These are phyloP conservation scores for Chondrostereum purpureum DNA, from an alignment of 1,284 basidiomycete species.

Conservation along the genomic window DNA sequence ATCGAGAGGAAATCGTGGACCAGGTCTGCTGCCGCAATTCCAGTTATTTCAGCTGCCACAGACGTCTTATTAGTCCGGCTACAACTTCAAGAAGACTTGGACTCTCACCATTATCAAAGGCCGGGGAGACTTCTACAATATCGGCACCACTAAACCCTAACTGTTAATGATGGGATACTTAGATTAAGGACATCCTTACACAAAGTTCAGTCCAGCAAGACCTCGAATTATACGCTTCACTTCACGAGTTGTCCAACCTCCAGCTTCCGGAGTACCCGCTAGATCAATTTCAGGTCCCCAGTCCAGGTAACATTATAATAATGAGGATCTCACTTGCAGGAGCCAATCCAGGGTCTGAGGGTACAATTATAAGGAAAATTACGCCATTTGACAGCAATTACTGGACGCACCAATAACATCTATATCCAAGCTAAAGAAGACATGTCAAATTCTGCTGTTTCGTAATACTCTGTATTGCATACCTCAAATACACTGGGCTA, in stretches of 20 bases:
- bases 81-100: not conserved
- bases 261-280: constrained; percentile 53
- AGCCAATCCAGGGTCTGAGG: constrained; percentile 18
- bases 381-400: not conserved
- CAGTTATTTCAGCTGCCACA: constrained; percentile 49
- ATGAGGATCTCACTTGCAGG: constrained; percentile 17
- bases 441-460: constrained; percentile 7
- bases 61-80: constrained; percentile 23
- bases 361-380: too few species aligned
- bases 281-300: not conserved
- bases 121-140: constrained; percentile 47
- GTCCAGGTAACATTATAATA: not conserved
- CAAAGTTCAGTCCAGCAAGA: constrained; percentile 46
- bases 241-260: constrained; percentile 50
- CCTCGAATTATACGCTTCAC: constrained; percentile 49
- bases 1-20: constrained; percentile 57
- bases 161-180: not conserved
- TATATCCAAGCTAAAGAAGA: constrained; percentile 55
- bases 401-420: constrained; percentile 59
- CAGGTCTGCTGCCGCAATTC: constrained; percentile 54
- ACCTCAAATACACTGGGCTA: constrained; percentile 73
- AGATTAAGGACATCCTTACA: constrained; percentile 19
- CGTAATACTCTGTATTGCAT: constrained; percentile 10
- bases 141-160: constrained; percentile 33
- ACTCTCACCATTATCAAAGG: constrained; percentile 17